Evolutionary conservation across 2,329 filamentous ascomycete species (phyloP).

Genomic region (Alternaria brassicae): DNA sequence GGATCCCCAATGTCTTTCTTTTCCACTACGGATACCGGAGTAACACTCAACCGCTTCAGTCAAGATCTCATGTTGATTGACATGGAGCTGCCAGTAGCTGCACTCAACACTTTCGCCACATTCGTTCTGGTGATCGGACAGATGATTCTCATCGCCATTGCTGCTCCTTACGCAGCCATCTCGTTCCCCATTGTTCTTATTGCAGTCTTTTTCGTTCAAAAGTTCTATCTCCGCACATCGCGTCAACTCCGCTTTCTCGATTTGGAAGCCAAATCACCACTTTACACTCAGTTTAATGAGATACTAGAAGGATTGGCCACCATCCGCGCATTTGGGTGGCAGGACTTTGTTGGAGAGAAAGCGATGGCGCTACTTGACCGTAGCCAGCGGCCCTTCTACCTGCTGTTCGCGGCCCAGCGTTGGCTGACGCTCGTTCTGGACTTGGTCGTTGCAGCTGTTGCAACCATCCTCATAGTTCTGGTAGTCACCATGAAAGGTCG

Average conservation of each 20-base stretch:
- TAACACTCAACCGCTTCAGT: slow-evolving; percentile 57
- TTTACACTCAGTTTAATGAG: slow-evolving; percentile 62
- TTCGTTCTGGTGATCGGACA: slow-evolving; percentile 46
- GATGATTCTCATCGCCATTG: slow-evolving; percentile 50
- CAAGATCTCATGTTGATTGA: slow-evolving; percentile 59
- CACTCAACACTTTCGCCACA: slow-evolving; percentile 45
- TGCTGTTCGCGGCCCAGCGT: slow-evolving; percentile 55
- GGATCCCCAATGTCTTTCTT: slow-evolving; percentile 55
- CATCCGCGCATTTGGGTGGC: slow-evolving; percentile 61
- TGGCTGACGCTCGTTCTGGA: slow-evolving; percentile 55
- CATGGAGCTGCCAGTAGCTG: slow-evolving; percentile 49
- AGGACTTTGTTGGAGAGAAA: slow-evolving; percentile 48
- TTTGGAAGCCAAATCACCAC: slow-evolving; percentile 58
- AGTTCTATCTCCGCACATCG: slow-evolving; percentile 57
- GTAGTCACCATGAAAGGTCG: slow-evolving; percentile 47
- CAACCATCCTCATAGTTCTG: slow-evolving; percentile 47
- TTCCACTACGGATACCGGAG: slow-evolving; percentile 54
- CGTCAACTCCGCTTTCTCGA: slow-evolving; percentile 61
- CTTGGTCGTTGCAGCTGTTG: slow-evolving; percentile 51
- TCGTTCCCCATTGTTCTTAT: slow-evolving; percentile 50
- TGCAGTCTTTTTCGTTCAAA: slow-evolving; percentile 53
- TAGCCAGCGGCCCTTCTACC: slow-evolving; percentile 56
- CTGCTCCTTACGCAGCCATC: slow-evolving; percentile 51
- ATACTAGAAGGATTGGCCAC: slow-evolving; percentile 58
- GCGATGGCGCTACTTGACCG: slow-evolving; percentile 50